Conservation (phyloP, 2,329 filamentous ascomycete species). For the Colletotrichum viniferum region DNA sequence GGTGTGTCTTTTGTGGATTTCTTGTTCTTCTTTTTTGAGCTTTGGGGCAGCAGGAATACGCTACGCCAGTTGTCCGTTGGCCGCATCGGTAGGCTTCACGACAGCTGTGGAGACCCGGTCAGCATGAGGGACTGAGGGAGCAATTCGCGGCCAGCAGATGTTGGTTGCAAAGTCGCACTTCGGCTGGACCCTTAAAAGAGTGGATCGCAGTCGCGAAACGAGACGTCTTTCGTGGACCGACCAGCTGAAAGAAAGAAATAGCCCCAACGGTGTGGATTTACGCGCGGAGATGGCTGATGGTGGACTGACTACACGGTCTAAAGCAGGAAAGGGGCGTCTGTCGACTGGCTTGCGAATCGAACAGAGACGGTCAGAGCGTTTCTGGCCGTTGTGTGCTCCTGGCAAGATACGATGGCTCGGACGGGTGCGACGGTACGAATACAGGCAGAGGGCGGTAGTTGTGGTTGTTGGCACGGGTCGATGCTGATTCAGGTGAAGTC, state of each 20-base stretch:
- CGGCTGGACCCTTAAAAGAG: neutral
- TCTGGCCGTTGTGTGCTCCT: neutral
- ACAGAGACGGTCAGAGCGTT: neutral
- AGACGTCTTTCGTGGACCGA: neutral
- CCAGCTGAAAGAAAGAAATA: neutral
- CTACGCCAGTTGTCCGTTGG: constrained; percentile 17
- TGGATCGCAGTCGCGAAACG: neutral
- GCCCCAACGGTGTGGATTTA: neutral
- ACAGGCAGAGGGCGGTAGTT: neutral
- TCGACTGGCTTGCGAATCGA: neutral
- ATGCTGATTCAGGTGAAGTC: neutral
- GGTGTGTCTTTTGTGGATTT: constrained; percentile 1
- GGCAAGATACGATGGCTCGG: neutral
- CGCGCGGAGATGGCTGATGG: neutral
- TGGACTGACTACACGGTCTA: constrained; percentile 12
- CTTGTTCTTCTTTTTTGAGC: constrained; percentile 17
- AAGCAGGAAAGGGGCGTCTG: neutral
- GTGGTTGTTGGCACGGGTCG: neutral
- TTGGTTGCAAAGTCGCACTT: neutral
- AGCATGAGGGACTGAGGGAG: constrained; percentile 6
- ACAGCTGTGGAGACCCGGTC: neutral
- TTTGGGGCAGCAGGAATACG: constrained; percentile 16
- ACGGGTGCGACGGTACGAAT: neutral
- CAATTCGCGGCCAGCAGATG: neutral
- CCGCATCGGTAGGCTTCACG: constrained; percentile 4